Conservation (phyloP, 306 rosid species). For the Fragaria nilgerrensis region DNA sequence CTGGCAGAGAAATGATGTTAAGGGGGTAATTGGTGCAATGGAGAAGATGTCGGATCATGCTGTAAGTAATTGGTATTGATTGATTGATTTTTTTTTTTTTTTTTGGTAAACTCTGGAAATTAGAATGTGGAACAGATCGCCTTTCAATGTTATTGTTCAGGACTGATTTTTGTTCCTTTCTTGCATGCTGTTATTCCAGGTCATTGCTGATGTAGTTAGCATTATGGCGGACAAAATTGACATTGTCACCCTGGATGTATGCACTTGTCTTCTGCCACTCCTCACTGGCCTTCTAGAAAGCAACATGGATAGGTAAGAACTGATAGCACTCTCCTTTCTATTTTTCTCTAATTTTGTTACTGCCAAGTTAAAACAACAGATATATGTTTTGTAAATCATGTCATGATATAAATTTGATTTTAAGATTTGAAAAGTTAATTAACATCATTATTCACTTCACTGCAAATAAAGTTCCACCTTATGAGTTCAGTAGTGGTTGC, state of each 20-base stretch:
- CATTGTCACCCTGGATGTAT: constrained; percentile 77
- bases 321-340: background rate
- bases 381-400: background rate
- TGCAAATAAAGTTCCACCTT: background rate
- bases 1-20: constrained; percentile 92
- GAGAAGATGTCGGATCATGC: constrained; percentile 91
- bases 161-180: constrained; percentile 3
- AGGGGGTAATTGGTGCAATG: constrained; percentile 80
- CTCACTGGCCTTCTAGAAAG: constrained; percentile 75
- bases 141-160: constrained; percentile 12
- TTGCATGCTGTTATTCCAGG: constrained; percentile 51
- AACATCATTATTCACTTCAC: background rate
- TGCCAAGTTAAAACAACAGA: background rate
- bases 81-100: background rate
- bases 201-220: constrained; percentile 87
- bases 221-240: constrained; percentile 72
- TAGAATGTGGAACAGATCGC: constrained; percentile 7
- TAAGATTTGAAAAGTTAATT: background rate
- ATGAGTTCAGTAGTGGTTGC: background rate
- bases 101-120: background rate
- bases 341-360: background rate
- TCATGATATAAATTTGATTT: background rate
- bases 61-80: constrained; percentile 48
- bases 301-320: constrained; percentile 70
- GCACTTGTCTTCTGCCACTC: constrained; percentile 72